Conservation (phyloP, 805 yeast species). For the Candida arabinofermentans region DNA sequence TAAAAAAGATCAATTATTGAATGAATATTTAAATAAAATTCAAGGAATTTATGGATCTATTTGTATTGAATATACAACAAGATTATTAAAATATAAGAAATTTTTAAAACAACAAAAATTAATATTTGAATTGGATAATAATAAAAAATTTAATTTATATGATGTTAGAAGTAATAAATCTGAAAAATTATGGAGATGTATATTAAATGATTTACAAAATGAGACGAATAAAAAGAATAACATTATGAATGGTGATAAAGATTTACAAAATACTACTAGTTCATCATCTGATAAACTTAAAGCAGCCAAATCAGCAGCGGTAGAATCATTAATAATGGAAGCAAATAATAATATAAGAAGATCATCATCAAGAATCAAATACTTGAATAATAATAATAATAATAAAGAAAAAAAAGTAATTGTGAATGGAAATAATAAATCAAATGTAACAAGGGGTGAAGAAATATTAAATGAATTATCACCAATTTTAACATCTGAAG, state of each 20-base stretch:
- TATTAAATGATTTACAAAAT: constrained; percentile 7
- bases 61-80: constrained; percentile 23
- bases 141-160: constrained; percentile 24
- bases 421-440: neutral
- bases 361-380: constrained; percentile 10
- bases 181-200: constrained; percentile 30
- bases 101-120: constrained; percentile 29
- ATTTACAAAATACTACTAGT: constrained; percentile 10
- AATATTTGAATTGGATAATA: constrained; percentile 17
- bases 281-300: constrained; percentile 11
- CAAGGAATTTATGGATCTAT: constrained; percentile 25
- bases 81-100: constrained; percentile 31
- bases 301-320: neutral
- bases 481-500: constrained; percentile 29
- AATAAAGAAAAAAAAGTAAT: neutral
- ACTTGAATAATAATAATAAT: neutral
- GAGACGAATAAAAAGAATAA: constrained; percentile 3
- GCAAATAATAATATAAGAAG: neutral
- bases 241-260: neutral
- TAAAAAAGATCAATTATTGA: constrained; percentile 22
- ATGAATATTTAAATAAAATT: constrained; percentile 22
- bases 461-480: constrained; percentile 29
- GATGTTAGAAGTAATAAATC: constrained; percentile 29
- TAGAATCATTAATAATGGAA: neutral
- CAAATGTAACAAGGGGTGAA: neutral